A percentile compares a stretch with the other conserved stretches of the same genome.
These are phyloP conservation scores for Anisodus acutangulus DNA, from an alignment of 257 asterid genomes.

Conservation along the genomic window DNA sequence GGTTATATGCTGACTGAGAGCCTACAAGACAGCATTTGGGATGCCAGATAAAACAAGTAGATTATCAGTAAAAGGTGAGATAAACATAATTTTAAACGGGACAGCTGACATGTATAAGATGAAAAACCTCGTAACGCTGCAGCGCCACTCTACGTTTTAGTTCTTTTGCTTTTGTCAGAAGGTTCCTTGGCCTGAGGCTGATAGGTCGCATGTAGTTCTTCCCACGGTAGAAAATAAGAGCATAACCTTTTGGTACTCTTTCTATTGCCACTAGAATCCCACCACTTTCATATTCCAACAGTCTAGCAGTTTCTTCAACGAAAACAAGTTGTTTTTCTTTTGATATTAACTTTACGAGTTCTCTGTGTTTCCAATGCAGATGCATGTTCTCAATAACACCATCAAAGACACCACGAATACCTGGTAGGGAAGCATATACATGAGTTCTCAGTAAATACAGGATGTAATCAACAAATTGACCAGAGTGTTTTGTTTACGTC, in stretches of 20 bases:
- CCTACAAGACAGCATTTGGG: constrained; percentile 52
- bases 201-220: constrained; percentile 89
- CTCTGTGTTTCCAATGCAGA: constrained; percentile 96
- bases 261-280: constrained; percentile 88
- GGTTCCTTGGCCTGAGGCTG: constrained; percentile 91
- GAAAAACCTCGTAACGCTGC: constrained; percentile 87
- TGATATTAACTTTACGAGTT: constrained; percentile 86
- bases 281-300: constrained; percentile 95
- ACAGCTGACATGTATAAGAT: constrained; percentile 35
- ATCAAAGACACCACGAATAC: constrained; percentile 92
- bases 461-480: not conserved
- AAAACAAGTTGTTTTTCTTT: constrained; percentile 77
- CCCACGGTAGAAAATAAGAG: constrained; percentile 88
- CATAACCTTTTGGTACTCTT: constrained; percentile 84
- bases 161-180: constrained; percentile 96
- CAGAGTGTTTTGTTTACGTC: not conserved
- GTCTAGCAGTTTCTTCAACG: constrained; percentile 90
- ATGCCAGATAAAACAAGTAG: constrained; percentile 31
- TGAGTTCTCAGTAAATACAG: constrained; percentile 13
- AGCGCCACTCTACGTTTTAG: constrained; percentile 93
- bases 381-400: constrained; percentile 99
- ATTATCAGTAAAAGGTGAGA: constrained; percentile 18
- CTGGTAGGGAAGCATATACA: constrained; percentile 44
- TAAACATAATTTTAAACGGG: constrained; percentile 31
- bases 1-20: constrained; percentile 90